Conservation (phyloP, 2,329 filamentous ascomycete species). For the Coniella vitis region DNA sequence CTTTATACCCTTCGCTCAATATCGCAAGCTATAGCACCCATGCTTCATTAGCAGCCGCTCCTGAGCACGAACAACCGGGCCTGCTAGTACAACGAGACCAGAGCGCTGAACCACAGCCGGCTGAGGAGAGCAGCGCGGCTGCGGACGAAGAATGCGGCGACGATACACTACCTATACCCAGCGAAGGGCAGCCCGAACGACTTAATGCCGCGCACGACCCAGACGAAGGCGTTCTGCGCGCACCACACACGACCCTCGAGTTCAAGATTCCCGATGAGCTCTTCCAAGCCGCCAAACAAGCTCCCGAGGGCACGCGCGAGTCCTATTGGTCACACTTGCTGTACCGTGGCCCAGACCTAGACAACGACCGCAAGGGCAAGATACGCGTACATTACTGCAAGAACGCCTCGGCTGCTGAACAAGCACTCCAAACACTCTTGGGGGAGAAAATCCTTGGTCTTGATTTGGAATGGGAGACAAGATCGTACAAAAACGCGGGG, state of each 20-base stretch:
- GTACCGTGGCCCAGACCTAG: constrained; percentile 48
- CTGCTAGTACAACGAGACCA: no score
- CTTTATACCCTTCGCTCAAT: constrained; percentile 20
- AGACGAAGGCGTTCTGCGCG: constrained; percentile 16
- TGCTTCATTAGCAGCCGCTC: constrained; percentile 5
- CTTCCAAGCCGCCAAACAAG: constrained; percentile 42
- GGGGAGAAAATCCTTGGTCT: constrained; percentile 71
- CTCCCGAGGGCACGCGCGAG: constrained; percentile 33
- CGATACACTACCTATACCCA: not conserved
- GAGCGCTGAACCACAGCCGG: not conserved
- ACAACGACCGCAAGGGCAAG: constrained; percentile 33
- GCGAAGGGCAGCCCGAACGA: not conserved
- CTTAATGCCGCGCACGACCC: not conserved
- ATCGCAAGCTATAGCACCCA: constrained; percentile 13
- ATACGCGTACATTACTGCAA: constrained; percentile 74
- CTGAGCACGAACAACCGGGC: no score
- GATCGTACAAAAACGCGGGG: constrained; percentile 37
- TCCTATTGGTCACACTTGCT: constrained; percentile 64
- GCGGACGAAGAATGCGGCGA: not conserved
- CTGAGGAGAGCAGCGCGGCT: not conserved
- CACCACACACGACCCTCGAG: constrained; percentile 32
- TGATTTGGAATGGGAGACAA: constrained; percentile 75
- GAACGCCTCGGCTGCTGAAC: constrained; percentile 59
- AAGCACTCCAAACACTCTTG: constrained; percentile 59
- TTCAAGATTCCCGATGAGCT: constrained; percentile 41